Conservation (phyloP, 208 protist species). For the Endotrypanum monterogeii region DNA sequence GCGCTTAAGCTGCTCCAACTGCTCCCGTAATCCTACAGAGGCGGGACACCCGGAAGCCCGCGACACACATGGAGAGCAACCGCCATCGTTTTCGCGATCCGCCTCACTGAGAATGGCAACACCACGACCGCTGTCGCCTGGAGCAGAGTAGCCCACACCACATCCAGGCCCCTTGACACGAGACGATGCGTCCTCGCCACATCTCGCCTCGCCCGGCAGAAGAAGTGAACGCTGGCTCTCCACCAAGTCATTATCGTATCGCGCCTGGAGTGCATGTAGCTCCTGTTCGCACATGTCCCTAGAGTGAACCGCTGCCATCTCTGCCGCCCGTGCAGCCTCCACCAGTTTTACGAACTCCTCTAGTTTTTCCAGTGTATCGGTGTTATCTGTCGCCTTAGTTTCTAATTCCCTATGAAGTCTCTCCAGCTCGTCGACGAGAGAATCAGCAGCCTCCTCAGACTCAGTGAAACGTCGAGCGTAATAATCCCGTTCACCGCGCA, state of each 20-base stretch:
- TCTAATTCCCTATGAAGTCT: constrained; percentile 29
- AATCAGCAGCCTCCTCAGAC: constrained; percentile 35
- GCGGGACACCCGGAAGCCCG: no score
- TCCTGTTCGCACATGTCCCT: constrained; percentile 45
- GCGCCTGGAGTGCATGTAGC: constrained; percentile 23
- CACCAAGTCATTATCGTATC: constrained; percentile 13
- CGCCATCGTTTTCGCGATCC: neutral
- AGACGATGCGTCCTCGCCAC: neutral
- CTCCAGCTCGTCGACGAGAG: constrained; percentile 46
- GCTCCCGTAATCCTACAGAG: constrained; percentile 32
- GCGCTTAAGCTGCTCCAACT: constrained; percentile 59
- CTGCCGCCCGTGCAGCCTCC: constrained; percentile 51
- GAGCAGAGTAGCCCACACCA: neutral
- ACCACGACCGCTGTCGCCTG: neutral
- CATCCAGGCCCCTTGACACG: neutral
- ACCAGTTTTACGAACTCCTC: constrained; percentile 72
- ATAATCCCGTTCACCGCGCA: no score
- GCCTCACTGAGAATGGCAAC: neutral
- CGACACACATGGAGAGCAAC: neutral
- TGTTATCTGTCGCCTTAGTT: constrained; percentile 43
- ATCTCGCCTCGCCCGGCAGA: neutral
- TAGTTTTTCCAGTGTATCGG: constrained; percentile 53
- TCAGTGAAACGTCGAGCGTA: constrained; percentile 10
- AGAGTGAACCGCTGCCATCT: constrained; percentile 41
- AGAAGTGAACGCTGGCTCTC: constrained; percentile 2